These are phyloP conservation scores for Yamadazyma songkhlaensis DNA, from an alignment of 1,139 yeast species.

Conservation along the genomic window DNA sequence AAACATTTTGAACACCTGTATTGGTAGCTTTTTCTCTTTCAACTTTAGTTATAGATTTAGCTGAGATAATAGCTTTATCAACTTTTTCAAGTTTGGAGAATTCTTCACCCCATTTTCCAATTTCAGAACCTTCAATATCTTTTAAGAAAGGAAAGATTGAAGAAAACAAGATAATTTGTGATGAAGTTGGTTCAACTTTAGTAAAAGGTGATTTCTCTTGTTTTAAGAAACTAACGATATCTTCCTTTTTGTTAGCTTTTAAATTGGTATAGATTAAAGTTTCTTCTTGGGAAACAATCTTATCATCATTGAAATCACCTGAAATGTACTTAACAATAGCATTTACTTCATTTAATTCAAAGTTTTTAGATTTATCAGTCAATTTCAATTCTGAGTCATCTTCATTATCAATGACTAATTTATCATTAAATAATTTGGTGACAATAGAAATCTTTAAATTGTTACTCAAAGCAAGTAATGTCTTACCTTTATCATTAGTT, in stretches of 20 bases:
- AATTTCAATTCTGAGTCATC: constrained; percentile 36
- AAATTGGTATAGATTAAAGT: constrained; percentile 28
- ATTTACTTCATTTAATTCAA: constrained; percentile 70
- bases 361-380: constrained; percentile 31
- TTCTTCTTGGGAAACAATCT: constrained; percentile 28
- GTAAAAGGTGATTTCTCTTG: constrained; percentile 12
- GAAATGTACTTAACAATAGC: constrained; percentile 75
- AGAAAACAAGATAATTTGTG: constrained; percentile 48
- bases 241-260: constrained; percentile 27
- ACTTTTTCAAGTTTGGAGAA: constrained; percentile 37
- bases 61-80: constrained; percentile 34
- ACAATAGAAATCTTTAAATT: constrained; percentile 65
- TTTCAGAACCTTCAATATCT: constrained; percentile 12
- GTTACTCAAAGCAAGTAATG: constrained; percentile 42
- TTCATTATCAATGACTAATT: constrained; percentile 26
- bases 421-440: constrained; percentile 32
- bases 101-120: constrained; percentile 40
- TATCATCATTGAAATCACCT: constrained; percentile 37
- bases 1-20: constrained; percentile 55
- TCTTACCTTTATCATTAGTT: constrained; percentile 41
- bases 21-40: constrained; percentile 48
- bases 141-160: constrained; percentile 36
- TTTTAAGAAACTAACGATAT: constrained; percentile 15
- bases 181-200: constrained; percentile 25
- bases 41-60: constrained; percentile 38